Percentiles rank a stretch among this genome's conserved stretches.
These are phyloP conservation scores for Rosa rugosa DNA, from an alignment of 306 rosid genomes.

Conservation along the genomic window DNA sequence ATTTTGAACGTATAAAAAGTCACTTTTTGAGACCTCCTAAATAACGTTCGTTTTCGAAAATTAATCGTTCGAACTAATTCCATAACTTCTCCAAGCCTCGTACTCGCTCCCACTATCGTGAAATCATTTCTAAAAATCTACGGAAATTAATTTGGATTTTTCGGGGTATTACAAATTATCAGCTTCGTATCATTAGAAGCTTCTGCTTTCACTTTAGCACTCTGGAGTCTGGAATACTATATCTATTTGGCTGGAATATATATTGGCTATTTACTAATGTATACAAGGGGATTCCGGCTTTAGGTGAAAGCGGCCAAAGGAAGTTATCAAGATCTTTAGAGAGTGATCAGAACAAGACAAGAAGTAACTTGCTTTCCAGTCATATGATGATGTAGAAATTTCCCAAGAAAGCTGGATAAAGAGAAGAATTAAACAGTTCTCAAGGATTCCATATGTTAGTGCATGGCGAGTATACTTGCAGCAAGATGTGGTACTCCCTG, in stretches of 20 bases:
- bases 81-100: too few relatives aligned
- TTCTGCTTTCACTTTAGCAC: slow-evolving; percentile 70
- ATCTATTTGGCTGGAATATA: slow-evolving; percentile 72
- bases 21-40: too few relatives aligned
- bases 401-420: slow-evolving; percentile 29
- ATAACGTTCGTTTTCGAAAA: too few relatives aligned
- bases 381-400: slow-evolving; percentile 4
- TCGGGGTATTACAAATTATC: too few relatives aligned
- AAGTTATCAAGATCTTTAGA: slow-evolving; percentile 40
- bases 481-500: slow-evolving; percentile 75
- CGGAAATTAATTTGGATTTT: too few relatives aligned
- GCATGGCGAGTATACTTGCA: slow-evolving; percentile 70
- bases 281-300: slow-evolving; percentile 67
- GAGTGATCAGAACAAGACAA: slow-evolving; percentile 29
- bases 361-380: slow-evolving; percentile 29
- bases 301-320: slow-evolving; percentile 51
- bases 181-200: slow-evolving; percentile 77
- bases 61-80: too few relatives aligned
- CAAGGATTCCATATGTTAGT: slow-evolving; percentile 47
- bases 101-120: too few relatives aligned
- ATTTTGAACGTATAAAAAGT: too few relatives aligned
- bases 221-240: slow-evolving; percentile 71
- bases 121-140: too few relatives aligned
- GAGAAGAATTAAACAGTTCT: slow-evolving; percentile 27
- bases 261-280: slow-evolving; percentile 79